These are phyloP conservation scores for Trichoderma sp. DNA, from an alignment of 2,329 filamentous ascomycete genomes.

Conservation along the genomic window DNA sequence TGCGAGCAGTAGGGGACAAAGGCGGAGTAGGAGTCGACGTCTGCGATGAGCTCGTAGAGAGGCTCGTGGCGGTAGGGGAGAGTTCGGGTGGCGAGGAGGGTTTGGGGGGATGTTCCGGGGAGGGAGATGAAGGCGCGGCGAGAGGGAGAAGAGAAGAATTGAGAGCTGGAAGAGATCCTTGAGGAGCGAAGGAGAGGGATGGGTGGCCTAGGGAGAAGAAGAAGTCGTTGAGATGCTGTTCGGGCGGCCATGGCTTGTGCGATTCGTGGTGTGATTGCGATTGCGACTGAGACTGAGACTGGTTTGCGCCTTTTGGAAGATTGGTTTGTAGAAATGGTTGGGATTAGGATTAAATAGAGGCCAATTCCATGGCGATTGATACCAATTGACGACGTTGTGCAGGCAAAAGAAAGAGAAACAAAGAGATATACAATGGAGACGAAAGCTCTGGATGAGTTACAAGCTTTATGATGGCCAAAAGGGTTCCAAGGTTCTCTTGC, in stretches of 20 bases:
- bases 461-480: not conserved
- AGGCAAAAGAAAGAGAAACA: not conserved
- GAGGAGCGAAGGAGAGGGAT: not conserved
- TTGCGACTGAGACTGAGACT: not conserved
- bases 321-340: not conserved
- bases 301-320: not conserved
- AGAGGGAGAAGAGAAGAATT: slow-evolving; percentile 13
- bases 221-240: slow-evolving; percentile 10
- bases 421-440: not conserved
- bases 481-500: not conserved
- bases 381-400: not conserved
- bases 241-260: slow-evolving; percentile 20
- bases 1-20: slow-evolving; percentile 91
- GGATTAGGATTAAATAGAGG: not conserved
- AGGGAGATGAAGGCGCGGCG: slow-evolving; percentile 41
- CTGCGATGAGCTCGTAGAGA: slow-evolving; percentile 83
- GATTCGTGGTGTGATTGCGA: not conserved
- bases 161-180: not conserved
- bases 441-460: not conserved
- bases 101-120: slow-evolving; percentile 47
- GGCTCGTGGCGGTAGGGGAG: slow-evolving; percentile 69
- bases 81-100: slow-evolving; percentile 68
- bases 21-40: slow-evolving; percentile 75
- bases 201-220: not conserved
- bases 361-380: not conserved